Evolutionary conservation across 1,139 yeast genomes (phyloP), one percentile per base, ranked within the genome.

Genomic region (Scheffersomyces illinoinensis): DNA sequence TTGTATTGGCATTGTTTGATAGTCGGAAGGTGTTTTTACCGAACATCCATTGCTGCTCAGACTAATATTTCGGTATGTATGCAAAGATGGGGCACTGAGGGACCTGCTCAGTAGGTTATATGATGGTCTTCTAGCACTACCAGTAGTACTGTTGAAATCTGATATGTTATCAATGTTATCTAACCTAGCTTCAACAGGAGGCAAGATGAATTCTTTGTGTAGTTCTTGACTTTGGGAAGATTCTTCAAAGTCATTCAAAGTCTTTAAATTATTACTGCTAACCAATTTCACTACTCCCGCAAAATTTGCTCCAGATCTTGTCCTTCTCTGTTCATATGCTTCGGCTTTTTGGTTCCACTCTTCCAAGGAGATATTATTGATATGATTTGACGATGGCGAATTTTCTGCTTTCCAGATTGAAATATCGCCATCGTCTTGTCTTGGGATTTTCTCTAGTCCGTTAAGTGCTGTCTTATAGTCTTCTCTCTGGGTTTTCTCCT

Each of bases 31-130:
- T 8, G 51, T 48, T 20, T 20, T 33, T 46, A 19, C 55, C 43
- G 18, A 50, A 46, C 23, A 24, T 23, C 43, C 46, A 26, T 47
- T 8, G 43, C 53, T 20, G 4, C 47, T 58, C 62, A 33, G 43
- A 47, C 61, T 57, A 54, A 57, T 21, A 51, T 70, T 67, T 55
- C 79, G 64, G 60, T 70, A 78, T 2, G 83, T 77, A 59, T 79
- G 79, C 49, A 79, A 68, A 3, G 83, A 79, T 5, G 83, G 83
- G 1, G 82, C 83, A 66, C 82, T 76, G 48, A 67, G 64, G 0
- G 81, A 74, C 46, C 78, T 57, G 59, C 65, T 68, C 73, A 72
- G 73, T n/a, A 65, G 60, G 12, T 66, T 56, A 53, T 61, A 65
- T 20, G 66, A 59, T 2, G 67, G 64, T 39, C 59, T 54, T 26